These are phyloP conservation scores for Punica granatum DNA, from an alignment of 345 rosid species.

Conservation along the genomic window DNA sequence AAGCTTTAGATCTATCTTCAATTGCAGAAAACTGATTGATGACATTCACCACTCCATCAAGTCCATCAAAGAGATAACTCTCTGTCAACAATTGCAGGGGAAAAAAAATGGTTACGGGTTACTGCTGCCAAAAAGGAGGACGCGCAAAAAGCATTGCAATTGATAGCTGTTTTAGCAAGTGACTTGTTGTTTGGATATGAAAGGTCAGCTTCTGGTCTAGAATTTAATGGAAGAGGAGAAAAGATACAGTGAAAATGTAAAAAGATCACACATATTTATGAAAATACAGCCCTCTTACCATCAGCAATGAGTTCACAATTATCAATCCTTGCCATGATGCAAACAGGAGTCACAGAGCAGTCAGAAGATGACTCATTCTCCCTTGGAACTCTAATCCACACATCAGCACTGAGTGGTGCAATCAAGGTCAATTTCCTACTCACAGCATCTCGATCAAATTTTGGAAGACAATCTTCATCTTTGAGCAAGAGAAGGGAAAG, in stretches of 20 bases:
- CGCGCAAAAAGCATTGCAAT: neutral
- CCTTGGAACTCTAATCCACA: constrained; percentile 74
- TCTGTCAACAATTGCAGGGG: constrained; percentile 37
- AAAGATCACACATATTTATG: constrained; percentile 7
- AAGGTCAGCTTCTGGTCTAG: neutral
- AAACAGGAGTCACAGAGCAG: constrained; percentile 27
- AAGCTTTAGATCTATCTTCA: constrained; percentile 43
- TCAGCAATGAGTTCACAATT: constrained; percentile 48
- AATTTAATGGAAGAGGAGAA: neutral
- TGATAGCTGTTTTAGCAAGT: neutral
- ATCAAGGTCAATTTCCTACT: constrained; percentile 35
- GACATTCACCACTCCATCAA: constrained; percentile 45
- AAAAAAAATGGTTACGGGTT: neutral
- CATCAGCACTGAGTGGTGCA: constrained; percentile 49
- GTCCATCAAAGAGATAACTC: constrained; percentile 38
- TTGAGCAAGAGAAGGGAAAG: constrained; percentile 35
- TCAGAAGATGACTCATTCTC: constrained; percentile 20
- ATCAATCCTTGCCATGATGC: constrained; percentile 60
- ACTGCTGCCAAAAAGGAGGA: neutral
- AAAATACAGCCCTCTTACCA: constrained; percentile 38
- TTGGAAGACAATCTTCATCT: constrained; percentile 28
- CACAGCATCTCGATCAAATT: constrained; percentile 20
- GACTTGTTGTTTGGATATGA: neutral
- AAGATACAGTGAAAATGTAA: constrained; percentile 8
- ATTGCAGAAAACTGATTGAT: constrained; percentile 55